Evolutionary conservation across 768 basidiomycete species (phyloP), one percentile per base, ranked within the genome.

Genomic region (Rhizopogon sp.): DNA sequence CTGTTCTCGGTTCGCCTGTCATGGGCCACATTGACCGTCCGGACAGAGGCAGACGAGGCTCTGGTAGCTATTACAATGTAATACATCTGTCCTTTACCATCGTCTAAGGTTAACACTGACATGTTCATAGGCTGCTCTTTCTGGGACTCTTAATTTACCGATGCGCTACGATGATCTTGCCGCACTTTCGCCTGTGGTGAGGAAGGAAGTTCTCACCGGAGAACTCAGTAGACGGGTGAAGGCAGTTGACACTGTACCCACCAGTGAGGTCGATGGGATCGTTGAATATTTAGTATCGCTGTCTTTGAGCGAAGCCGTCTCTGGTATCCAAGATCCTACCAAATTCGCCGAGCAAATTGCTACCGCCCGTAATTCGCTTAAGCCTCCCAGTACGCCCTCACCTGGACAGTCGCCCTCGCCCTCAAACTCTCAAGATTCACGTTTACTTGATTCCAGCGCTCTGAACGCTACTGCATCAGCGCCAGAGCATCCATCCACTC

Each of bases 91-190:
- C 39, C 17, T 33, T 33, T 50, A n/a, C 41, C 51, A 54, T 42
- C 31, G 51, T 39, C 13, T 20, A 50, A 39, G n/a, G 6, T 55
- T 25, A 10, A 7, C 37, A 22, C 59, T 64, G 33, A 57, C 54
- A 9, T 14, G 22, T 43, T 33, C 35, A 2, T 54, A 93, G 90
- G 91, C 91, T 56, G 91, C 92, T 3, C 77, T 93, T 5, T 73
- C 84, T 5, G 92, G 90, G 14, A 90, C 84, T 0, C 76, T 91
- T 39, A 90, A 87, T 64, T 67, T 93, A 16, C 87, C 91, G 0
- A 88, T 92, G 84, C 85, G 82, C n/a, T 92, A 91, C 57, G 92
- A 93, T 59, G 90, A 93, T 54, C 79, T 93, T 6, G 78, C 90
- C 0, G 79, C 84, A 0, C 74, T 94, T 41, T 92, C 92, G 10